phyloP scores from a whole-genome alignment of 345 rosid species.

The Leavenworthia alabamica region DNA sequence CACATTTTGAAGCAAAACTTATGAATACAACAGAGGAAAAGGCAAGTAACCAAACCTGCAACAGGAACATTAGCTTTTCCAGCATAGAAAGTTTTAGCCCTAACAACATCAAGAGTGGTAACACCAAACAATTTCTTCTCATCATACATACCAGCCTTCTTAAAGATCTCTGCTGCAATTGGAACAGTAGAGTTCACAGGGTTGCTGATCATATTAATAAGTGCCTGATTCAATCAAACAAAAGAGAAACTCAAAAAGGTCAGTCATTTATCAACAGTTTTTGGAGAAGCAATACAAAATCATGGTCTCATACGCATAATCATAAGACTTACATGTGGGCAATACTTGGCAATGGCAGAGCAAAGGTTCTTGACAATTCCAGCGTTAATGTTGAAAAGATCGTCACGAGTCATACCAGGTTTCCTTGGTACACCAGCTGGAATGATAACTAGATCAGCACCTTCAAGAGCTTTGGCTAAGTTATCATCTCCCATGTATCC shows the following conservation, averaged over 20 bases:
- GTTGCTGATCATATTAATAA: conserved; percentile 69
- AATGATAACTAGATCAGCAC: conserved; percentile 55
- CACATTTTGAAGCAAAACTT: background rate
- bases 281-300: background rate
- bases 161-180: conserved; percentile 71
- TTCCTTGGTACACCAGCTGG: conserved; percentile 79
- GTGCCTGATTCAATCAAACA: conserved; percentile 34
- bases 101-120: conserved; percentile 66
- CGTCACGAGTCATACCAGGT: conserved; percentile 80
- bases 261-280: background rate
- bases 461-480: conserved; percentile 40
- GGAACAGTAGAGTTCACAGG: conserved; percentile 81
- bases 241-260: background rate
- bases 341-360: conserved; percentile 52
- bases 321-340: conserved; percentile 39
- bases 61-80: conserved; percentile 42
- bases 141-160: conserved; percentile 64
- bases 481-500: conserved; percentile 43
- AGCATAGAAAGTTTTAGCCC: conserved; percentile 73
- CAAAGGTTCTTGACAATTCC: conserved; percentile 44
- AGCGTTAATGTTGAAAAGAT: conserved; percentile 61
- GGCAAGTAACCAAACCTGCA: conserved; percentile 17
- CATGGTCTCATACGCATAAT: background rate
- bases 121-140: conserved; percentile 67
- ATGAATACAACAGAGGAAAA: background rate